Conservation (phyloP, 2,329 filamentous ascomycete genomes). For the Stenocarpella maydis region DNA sequence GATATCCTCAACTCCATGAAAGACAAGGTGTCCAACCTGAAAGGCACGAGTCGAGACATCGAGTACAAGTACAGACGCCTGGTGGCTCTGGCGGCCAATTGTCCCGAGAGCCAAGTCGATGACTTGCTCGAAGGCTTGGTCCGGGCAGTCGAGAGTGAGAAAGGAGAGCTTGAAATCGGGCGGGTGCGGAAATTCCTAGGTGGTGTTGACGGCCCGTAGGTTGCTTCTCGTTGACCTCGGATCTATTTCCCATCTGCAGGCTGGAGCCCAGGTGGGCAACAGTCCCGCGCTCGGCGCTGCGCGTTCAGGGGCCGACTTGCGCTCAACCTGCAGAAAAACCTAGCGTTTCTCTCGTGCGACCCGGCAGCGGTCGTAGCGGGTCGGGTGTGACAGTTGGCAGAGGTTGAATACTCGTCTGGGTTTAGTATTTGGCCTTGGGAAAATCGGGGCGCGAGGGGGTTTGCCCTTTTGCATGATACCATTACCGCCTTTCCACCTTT, state of each 20-base stretch:
- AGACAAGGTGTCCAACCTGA: constrained; percentile 73
- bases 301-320: neutral
- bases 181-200: constrained; percentile 81
- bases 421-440: neutral
- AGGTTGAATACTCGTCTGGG: neutral
- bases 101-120: constrained; percentile 81
- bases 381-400: neutral
- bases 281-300: neutral
- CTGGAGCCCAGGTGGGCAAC: neutral
- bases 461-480: constrained; percentile 21
- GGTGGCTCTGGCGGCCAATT: constrained; percentile 84
- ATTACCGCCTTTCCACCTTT: neutral
- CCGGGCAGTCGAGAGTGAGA: constrained; percentile 89
- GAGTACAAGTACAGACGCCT: constrained; percentile 90
- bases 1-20: constrained; percentile 73
- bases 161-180: constrained; percentile 76
- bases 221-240: neutral
- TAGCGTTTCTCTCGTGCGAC: neutral
- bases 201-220: constrained; percentile 71
- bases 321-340: too few species aligned
- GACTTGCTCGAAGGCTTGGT: constrained; percentile 80
- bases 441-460: neutral
- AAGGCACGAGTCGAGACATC: constrained; percentile 81
- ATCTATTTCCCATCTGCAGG: neutral
- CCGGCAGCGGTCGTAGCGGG: neutral